Conservation (phyloP, 192 early-diverging fungal species). For the Umbelopsis isabellina region DNA sequence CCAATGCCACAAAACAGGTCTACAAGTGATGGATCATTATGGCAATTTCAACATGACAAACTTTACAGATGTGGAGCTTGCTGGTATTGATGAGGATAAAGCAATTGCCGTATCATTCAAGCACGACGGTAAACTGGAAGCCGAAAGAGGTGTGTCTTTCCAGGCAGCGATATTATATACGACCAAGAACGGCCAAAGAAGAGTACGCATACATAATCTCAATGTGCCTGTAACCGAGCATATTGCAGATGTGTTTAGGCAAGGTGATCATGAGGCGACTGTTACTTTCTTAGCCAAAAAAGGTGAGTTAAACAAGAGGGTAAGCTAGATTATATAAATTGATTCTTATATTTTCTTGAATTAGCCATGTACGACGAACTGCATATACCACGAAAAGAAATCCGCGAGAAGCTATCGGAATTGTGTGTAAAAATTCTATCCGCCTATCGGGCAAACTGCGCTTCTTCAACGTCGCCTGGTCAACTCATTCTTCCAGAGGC, state of each 20-base stretch:
- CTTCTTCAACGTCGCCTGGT: conserved; percentile 87
- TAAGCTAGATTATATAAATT: neutral
- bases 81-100: conserved; percentile 87
- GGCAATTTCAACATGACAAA: conserved; percentile 97
- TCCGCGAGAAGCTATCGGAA: conserved; percentile 86
- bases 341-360: neutral
- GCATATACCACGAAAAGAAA: conserved; percentile 47
- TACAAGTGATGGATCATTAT: conserved; percentile 87
- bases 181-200: conserved; percentile 83
- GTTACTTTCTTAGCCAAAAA: conserved; percentile 84
- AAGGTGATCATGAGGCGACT: conserved; percentile 91
- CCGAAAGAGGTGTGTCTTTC: conserved; percentile 83
- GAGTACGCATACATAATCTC: conserved; percentile 93
- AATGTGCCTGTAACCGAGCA: conserved; percentile 76
- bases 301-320: conserved; percentile 44
- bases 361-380: conserved; percentile 37
- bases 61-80: conserved; percentile 89
- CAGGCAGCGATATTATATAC: conserved; percentile 98
- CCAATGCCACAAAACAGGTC: conserved; percentile 41
- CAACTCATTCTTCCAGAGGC: conserved; percentile 97
- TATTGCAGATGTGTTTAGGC: conserved; percentile 87
- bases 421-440: conserved; percentile 88
- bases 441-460: conserved; percentile 92
- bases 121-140: conserved; percentile 92
- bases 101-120: conserved; percentile 86